Percentiles rank a stretch among this genome's conserved stretches.
These are phyloP conservation scores for Neopestalotiopsis sp. DNA, from an alignment of 2,329 filamentous ascomycete genomes.

Conservation along the genomic window DNA sequence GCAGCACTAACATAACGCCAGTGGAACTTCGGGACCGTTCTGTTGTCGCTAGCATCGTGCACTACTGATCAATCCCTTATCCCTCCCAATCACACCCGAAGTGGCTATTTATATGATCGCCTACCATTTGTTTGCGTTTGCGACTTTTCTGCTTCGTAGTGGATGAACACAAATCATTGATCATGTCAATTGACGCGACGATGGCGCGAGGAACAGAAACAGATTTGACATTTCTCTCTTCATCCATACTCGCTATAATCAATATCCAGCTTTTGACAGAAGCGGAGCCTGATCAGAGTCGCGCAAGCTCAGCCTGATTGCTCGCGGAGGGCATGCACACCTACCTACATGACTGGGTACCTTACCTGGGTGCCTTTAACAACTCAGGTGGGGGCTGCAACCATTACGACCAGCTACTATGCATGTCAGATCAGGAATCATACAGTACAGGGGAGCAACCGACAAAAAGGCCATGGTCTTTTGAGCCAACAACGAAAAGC, in stretches of 20 bases:
- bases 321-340: background rate
- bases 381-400: background rate
- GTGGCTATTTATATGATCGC: background rate
- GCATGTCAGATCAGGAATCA: background rate
- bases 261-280: no score
- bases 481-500: background rate
- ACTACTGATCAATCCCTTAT: background rate
- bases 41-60: background rate
- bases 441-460: background rate
- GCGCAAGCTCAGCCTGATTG: background rate
- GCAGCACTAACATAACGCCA: background rate
- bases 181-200: background rate
- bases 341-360: background rate
- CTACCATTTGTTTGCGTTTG: background rate
- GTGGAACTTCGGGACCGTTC: constrained; percentile 4
- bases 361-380: background rate
- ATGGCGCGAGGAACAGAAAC: background rate
- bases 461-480: background rate
- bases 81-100: background rate
- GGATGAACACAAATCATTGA: background rate
- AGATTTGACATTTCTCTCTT: background rate
- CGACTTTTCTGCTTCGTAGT: background rate
- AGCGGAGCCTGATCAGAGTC: no score
- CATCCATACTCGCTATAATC: no score
- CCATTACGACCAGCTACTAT: background rate